Percentiles rank a stretch among this genome's conserved stretches.
phyloP scores from a whole-genome alignment of 306 rosid genomes.

The Cyclanthera cordifolia region DNA sequence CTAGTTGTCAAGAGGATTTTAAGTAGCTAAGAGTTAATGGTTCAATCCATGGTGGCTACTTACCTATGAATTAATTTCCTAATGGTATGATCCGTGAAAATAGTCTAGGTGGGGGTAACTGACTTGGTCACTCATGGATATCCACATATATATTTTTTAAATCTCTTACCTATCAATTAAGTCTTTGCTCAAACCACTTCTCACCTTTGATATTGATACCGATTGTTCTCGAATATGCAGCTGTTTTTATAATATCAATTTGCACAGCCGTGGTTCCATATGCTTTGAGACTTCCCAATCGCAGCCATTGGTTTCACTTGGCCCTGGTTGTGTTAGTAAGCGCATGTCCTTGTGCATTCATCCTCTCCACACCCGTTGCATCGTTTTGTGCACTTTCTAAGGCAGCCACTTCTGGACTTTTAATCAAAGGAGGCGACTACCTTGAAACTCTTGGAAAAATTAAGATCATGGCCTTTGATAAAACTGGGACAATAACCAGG shows the following conservation, averaged over 20 bases:
- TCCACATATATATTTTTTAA: no score
- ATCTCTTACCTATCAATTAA: neutral
- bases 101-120: no score
- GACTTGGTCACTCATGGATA: no score
- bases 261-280: constrained; percentile 52
- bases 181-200: neutral
- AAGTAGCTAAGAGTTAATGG: no score
- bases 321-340: constrained; percentile 84
- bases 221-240: constrained; percentile 24
- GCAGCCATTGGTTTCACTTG: constrained; percentile 61
- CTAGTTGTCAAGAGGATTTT: no score
- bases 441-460: constrained; percentile 68
- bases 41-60: no score
- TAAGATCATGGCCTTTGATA: constrained; percentile 74
- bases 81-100: no score
- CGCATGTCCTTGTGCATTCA: constrained; percentile 87
- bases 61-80: no score
- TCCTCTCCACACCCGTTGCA: constrained; percentile 91
- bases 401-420: constrained; percentile 81
- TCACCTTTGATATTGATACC: neutral
- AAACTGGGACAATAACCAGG: constrained; percentile 86
- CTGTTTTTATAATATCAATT: constrained; percentile 42
- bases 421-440: constrained; percentile 84
- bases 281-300: constrained; percentile 30
- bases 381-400: constrained; percentile 86